Conservation (phyloP, 192 early-diverging fungal genomes). For the Jimgerdemannia lactiflua region DNA sequence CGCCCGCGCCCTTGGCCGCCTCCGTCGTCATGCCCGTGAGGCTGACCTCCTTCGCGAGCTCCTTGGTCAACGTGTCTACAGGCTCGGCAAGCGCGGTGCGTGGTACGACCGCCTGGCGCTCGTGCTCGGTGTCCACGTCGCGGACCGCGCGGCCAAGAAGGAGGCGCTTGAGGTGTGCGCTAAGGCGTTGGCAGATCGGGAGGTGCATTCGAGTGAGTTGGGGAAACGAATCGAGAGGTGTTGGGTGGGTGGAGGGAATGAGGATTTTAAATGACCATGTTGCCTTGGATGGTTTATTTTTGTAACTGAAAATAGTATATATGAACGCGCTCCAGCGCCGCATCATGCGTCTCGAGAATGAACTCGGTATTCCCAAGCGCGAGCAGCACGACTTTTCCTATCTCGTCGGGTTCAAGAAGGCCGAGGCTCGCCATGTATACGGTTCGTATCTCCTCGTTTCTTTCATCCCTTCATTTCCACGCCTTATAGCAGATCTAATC, state of each 20-base stretch:
- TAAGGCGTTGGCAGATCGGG: conserved; percentile 52
- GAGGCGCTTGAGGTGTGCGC: conserved; percentile 53
- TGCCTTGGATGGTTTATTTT: neutral
- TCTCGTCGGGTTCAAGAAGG: conserved; percentile 21
- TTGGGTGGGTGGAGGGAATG: too few species aligned
- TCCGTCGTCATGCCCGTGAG: conserved; percentile 55
- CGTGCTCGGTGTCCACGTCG: conserved; percentile 46
- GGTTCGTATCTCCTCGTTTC: conserved; percentile 7
- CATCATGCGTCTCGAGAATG: conserved; percentile 40
- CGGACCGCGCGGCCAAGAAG: conserved; percentile 19
- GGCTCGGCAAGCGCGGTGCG: conserved; percentile 48
- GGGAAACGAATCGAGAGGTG: neutral
- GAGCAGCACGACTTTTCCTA: conserved; percentile 53
- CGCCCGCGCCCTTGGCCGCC: conserved; percentile 42
- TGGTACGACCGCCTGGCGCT: conserved; percentile 70
- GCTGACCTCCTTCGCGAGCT: conserved; percentile 50
- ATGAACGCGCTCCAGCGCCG: conserved; percentile 33
- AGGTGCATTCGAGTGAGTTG: conserved; percentile 51
- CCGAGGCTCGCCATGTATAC: conserved; percentile 30
- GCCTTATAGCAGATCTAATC: neutral
- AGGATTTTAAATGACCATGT: neutral
- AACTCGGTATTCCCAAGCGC: conserved; percentile 38
- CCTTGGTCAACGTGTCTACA: conserved; percentile 54
- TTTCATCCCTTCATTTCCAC: neutral
- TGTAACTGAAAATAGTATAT: conserved; percentile 29